phyloP scores from a whole-genome alignment of 768 basidiomycete species.

The Myochromella boudieri region DNA sequence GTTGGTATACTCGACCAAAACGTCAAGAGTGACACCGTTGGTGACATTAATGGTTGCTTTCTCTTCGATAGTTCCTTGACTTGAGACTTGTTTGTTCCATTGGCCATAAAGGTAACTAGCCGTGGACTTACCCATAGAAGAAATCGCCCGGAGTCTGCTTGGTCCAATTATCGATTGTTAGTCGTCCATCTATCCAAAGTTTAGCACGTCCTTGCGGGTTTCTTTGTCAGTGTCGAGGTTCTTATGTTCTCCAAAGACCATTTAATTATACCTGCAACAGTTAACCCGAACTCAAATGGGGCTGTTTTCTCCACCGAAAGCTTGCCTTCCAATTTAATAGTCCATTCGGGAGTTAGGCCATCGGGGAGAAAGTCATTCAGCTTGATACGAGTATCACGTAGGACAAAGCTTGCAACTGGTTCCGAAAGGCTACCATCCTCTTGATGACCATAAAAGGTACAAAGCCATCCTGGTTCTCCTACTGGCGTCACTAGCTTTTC shows the following conservation, averaged over 20 bases:
- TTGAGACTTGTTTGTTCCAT: slow-evolving; percentile 14
- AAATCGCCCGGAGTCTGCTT: slow-evolving; percentile 67
- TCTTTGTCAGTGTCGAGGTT: not conserved
- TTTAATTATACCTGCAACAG: slow-evolving; percentile 52
- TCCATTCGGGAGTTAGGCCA: slow-evolving; percentile 54
- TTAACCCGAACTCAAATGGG: slow-evolving; percentile 59
- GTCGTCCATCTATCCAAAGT: slow-evolving; percentile 57
- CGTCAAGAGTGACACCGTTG: slow-evolving; percentile 46
- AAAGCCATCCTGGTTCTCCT: slow-evolving; percentile 62
- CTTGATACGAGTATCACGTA: slow-evolving; percentile 62
- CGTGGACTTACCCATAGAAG: slow-evolving; percentile 56
- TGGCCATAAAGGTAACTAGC: not conserved
- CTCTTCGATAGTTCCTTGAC: slow-evolving; percentile 67
- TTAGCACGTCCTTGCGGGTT: slow-evolving; percentile 49
- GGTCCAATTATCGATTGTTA: slow-evolving; percentile 72
- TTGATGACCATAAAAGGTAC: slow-evolving; percentile 62
- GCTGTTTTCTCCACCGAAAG: slow-evolving; percentile 49
- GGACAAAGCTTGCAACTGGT: slow-evolving; percentile 44
- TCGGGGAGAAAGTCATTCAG: slow-evolving; percentile 65
- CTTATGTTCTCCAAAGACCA: slow-evolving; percentile 1
- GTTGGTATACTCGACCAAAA: slow-evolving; percentile 69
- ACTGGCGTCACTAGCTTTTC: slow-evolving; percentile 48
- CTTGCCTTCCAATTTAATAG: slow-evolving; percentile 53
- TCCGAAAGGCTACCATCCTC: slow-evolving; percentile 42
- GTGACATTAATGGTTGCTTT: slow-evolving; percentile 47